Evolutionary conservation across 2,329 filamentous ascomycete species (phyloP), one percentile per base, ranked within the genome.

Genomic region (Cercospora sp.): DNA sequence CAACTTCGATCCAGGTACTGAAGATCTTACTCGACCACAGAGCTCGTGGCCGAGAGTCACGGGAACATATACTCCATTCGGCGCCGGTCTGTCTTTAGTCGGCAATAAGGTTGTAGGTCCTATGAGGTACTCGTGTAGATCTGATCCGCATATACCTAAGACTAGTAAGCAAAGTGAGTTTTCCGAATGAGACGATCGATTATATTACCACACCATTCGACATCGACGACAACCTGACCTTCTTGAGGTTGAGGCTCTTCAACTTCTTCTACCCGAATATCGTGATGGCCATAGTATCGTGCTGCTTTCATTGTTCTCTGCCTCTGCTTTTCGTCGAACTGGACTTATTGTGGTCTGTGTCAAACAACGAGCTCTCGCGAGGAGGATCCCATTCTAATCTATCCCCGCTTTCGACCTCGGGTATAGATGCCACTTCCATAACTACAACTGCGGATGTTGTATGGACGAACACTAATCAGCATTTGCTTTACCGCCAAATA

Each of bases 261-360:
- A 51, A 76, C 71, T 45, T 73, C 67, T 16, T 77, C 73, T 53
- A 76, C 58, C 24, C 75, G 69, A 40, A 77, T 70, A 57, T 77
- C 74, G 32, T 62, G 63, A n/a, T 68, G 51, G 34, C 63, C 70
- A 60, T 77, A 70, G 67, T 73, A 77, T 62, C 73, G 65, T 16
- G 73, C 72, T 16, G 74, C 75, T 61, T 73, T 74, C 73, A 77
- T 77, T 7, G 5, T 67, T 55, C 1, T 7, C 37, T 18, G 1
- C 7, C 24, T 26, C 12, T 58, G 18, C 24, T 43, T 32, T 28
- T 73, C 62, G 24, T 57, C 71, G 71, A 58, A 58, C 6, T 58
- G 18, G 26, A 9, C 21, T 21, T 51, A 10, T 6, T 24, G 18
- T 24, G 45, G 18, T 51, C 45, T 26, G 45, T 24, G 21, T 12